Conservation (phyloP, 1,284 basidiomycete species). For the Xanthoconium separans region DNA sequence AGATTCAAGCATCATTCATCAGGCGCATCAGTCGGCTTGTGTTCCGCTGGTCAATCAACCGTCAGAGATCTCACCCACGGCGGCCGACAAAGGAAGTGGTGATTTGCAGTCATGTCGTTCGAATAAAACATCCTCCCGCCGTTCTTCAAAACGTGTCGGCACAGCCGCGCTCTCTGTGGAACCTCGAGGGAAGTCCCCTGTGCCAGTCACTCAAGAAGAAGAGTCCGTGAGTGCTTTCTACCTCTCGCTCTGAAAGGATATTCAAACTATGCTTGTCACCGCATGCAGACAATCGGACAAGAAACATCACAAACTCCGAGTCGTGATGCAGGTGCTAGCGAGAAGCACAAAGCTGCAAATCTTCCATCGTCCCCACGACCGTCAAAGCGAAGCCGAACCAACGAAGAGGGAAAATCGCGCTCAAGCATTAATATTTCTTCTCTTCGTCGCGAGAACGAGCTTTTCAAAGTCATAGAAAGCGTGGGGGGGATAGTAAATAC, state of each 20-base stretch:
- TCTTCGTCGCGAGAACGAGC: slow-evolving; percentile 74
- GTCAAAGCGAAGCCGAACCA: slow-evolving; percentile 25
- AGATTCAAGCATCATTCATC: not conserved
- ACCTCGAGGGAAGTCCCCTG: not conserved
- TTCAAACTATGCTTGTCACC: not conserved
- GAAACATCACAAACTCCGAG: not conserved
- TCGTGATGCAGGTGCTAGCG: not conserved
- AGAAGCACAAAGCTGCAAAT: slow-evolving; percentile 18
- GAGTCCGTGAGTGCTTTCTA: slow-evolving; percentile 7
- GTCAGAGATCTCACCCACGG: not conserved
- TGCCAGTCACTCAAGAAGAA: slow-evolving; percentile 1
- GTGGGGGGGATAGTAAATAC: slow-evolving; percentile 64
- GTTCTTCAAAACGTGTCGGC: slow-evolving; percentile 5
- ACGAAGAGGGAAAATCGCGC: slow-evolving; percentile 24
- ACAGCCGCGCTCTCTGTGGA: not conserved
- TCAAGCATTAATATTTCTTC: slow-evolving; percentile 66
- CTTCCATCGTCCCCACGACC: slow-evolving; percentile 11
- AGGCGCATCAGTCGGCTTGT: not conserved
- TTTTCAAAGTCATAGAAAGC: slow-evolving; percentile 59
- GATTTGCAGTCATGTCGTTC: not conserved
- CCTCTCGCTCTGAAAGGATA: not conserved
- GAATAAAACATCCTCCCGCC: not conserved
- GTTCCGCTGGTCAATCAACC: not conserved
- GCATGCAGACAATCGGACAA: not conserved
- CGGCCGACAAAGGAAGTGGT: not conserved